Conservation (phyloP, 1,139 yeast genomes). For the Yamadazyma dushanensis region DNA sequence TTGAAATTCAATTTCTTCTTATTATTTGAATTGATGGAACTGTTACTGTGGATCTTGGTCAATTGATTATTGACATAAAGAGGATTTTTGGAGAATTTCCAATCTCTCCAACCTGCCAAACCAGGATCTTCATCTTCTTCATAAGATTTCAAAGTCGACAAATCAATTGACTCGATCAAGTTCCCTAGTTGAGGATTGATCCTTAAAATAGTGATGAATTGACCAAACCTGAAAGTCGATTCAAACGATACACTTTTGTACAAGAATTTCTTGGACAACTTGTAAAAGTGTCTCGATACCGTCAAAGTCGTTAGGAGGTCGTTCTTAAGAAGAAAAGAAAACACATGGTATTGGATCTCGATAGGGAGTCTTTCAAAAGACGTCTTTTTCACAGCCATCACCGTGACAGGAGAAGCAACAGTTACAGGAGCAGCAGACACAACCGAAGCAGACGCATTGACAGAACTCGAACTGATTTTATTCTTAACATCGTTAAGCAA, state of each 20-base stretch:
- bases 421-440: neutral
- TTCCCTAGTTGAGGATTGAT: slow-evolving; percentile 55
- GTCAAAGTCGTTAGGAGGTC: slow-evolving; percentile 43
- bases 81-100: slow-evolving; percentile 76
- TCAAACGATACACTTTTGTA: slow-evolving; percentile 57
- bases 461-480: slow-evolving; percentile 20
- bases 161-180: slow-evolving; percentile 55
- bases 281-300: slow-evolving; percentile 51
- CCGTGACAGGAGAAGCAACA: neutral
- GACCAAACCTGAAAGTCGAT: slow-evolving; percentile 76
- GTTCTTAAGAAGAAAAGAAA: slow-evolving; percentile 27
- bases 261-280: slow-evolving; percentile 52
- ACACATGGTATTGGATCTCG: slow-evolving; percentile 36
- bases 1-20: slow-evolving; percentile 13
- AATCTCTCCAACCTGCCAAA: slow-evolving; percentile 80
- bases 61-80: slow-evolving; percentile 42
- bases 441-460: slow-evolving; percentile 4
- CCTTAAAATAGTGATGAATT: slow-evolving; percentile 65
- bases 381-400: slow-evolving; percentile 13
- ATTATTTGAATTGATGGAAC: slow-evolving; percentile 17
- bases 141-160: slow-evolving; percentile 50
- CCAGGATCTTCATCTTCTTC: slow-evolving; percentile 17
- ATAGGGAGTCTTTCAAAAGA: slow-evolving; percentile 23
- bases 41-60: slow-evolving; percentile 27
- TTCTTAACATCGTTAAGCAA: slow-evolving; percentile 43